A percentile compares a stretch with the other conserved stretches of the same genome.
phyloP scores from a whole-genome alignment of 768 basidiomycete species.

The Rhizopogon rudus region DNA sequence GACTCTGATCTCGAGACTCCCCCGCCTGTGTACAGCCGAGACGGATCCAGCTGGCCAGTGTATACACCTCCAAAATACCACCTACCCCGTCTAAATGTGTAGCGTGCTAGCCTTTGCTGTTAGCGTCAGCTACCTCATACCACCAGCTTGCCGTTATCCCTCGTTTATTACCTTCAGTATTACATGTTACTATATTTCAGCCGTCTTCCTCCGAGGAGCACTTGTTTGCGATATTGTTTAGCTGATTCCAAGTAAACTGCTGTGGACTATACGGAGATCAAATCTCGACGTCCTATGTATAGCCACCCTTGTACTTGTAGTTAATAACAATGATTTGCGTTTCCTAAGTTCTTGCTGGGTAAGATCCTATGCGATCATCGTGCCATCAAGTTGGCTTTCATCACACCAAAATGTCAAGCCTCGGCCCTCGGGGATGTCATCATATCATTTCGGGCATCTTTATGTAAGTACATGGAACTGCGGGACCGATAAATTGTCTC shows the following conservation, averaged over 20 bases:
- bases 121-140: background rate
- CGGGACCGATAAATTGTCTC: too few relatives aligned
- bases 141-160: background rate
- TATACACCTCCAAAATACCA: constrained; percentile 1
- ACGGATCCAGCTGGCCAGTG: constrained; percentile 5
- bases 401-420: too few relatives aligned
- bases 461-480: too few relatives aligned
- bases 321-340: background rate
- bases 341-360: background rate
- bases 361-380: too few relatives aligned
- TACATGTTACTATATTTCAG: background rate
- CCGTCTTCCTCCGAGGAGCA: background rate
- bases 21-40: constrained; percentile 21
- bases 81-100: background rate
- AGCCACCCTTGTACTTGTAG: background rate
- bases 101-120: background rate
- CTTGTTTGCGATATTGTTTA: background rate
- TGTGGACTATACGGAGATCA: background rate
- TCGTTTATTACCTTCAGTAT: background rate
- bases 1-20: constrained; percentile 17
- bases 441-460: too few relatives aligned
- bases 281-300: background rate
- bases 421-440: too few relatives aligned
- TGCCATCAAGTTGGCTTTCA: too few relatives aligned
- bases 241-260: background rate